Percentiles rank a stretch among this genome's conserved stretches.
Evolutionary conservation across 140 eudicot species (phyloP).

Genomic region (Cichorium intybus): DNA sequence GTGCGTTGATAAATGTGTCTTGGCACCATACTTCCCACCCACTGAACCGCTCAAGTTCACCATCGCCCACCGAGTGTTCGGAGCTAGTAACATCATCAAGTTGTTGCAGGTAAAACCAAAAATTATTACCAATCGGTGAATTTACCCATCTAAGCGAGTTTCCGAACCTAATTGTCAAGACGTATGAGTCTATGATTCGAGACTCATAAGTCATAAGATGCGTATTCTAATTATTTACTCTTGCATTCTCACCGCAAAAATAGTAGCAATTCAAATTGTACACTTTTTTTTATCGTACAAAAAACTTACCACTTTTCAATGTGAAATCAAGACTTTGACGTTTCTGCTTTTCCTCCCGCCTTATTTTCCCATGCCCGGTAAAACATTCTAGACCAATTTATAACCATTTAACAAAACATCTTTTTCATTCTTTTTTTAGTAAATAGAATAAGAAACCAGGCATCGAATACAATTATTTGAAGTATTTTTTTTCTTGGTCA

Average conservation of each 20-base stretch:
- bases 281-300: background rate
- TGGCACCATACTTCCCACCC: conserved; percentile 80
- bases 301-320: background rate
- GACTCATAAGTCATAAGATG: no score
- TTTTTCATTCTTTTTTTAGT: no score
- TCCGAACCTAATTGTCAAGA: no score
- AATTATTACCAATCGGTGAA: background rate
- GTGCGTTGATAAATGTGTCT: conserved; percentile 62
- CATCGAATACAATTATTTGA: no score
- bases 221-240: background rate
- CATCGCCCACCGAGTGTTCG: conserved; percentile 71
- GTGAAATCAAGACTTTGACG: conserved; percentile 31
- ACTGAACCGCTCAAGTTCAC: conserved; percentile 70
- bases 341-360: background rate
- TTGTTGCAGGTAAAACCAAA: conserved; percentile 48
- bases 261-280: background rate
- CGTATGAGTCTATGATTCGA: no score
- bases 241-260: background rate
- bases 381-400: no score
- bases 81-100: conserved; percentile 80
- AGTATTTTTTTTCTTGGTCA: no score
- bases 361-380: background rate
- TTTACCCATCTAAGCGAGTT: background rate
- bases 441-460: no score
- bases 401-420: no score